A percentile compares a stretch with the other conserved stretches of the same genome.
Evolutionary conservation across 495 filamentous ascomycete species (phyloP).

Genomic region (Chaetomidium leptoderma): DNA sequence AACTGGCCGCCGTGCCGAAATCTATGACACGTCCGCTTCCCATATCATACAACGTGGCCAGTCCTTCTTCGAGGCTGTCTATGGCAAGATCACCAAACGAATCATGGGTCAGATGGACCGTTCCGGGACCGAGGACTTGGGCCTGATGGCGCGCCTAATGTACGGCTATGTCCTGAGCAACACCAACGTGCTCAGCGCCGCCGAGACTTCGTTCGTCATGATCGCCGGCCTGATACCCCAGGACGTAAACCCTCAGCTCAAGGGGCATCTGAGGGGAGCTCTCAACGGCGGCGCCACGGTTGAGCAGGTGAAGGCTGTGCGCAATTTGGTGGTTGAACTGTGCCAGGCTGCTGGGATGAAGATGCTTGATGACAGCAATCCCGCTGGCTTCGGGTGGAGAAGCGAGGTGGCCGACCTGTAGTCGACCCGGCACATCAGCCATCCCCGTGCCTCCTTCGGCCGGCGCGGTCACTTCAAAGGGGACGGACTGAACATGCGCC

Average conservation of each 20-base stretch:
- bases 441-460: too few relatives aligned
- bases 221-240: conserved; percentile 55
- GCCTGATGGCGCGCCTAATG: conserved; percentile 47
- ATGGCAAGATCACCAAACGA: conserved; percentile 48
- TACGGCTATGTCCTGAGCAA: conserved; percentile 53
- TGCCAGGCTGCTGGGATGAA: conserved; percentile 49
- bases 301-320: conserved; percentile 50
- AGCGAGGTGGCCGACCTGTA: conserved; percentile 36
- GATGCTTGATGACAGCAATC: conserved; percentile 26
- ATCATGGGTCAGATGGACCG: conserved; percentile 53
- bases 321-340: conserved; percentile 46
- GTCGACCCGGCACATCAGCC: too few relatives aligned
- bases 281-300: conserved; percentile 51
- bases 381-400: conserved; percentile 44
- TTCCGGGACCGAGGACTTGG: conserved; percentile 53
- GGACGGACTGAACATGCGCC: too few relatives aligned
- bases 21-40: conserved; percentile 34
- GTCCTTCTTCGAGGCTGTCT: conserved; percentile 49
- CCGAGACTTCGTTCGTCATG: conserved; percentile 51
- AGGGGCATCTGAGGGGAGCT: conserved; percentile 52
- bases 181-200: conserved; percentile 40
- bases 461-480: too few relatives aligned
- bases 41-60: conserved; percentile 46
- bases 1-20: conserved; percentile 37
- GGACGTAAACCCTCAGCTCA: conserved; percentile 54